Evolutionary conservation across 164 flowering plant species (phyloP).

Genomic region (Buxus sempervirens): DNA sequence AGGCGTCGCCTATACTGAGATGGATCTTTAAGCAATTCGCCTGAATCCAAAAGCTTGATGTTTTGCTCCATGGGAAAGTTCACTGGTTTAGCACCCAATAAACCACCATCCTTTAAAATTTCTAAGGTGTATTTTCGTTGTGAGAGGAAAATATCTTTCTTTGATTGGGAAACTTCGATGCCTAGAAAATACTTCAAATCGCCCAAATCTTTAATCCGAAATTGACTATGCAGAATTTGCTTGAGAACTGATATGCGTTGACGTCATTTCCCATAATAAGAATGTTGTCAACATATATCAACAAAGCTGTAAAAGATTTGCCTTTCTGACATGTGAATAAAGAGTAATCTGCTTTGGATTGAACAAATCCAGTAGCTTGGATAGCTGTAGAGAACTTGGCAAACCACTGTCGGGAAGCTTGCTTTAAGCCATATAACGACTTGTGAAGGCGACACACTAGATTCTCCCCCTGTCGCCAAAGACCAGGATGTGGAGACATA

Average conservation of each 20-base stretch:
- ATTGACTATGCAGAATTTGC: background rate
- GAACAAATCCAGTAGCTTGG: background rate
- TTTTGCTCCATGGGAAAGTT: slow-evolving; percentile 17
- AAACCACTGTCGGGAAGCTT: slow-evolving; percentile 1
- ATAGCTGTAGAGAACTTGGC: slow-evolving; percentile 1
- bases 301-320: background rate
- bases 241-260: background rate
- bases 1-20: slow-evolving; percentile 7
- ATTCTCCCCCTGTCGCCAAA: background rate
- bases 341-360: slow-evolving; percentile 8
- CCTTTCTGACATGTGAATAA: background rate
- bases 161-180: background rate
- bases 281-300: slow-evolving; percentile 17
- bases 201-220: slow-evolving; percentile 17
- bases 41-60: background rate
- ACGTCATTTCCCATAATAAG: slow-evolving; percentile 2
- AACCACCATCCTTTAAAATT: slow-evolving; percentile 5
- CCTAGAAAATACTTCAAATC: slow-evolving; percentile 16
- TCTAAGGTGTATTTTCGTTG: background rate
- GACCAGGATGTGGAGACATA: slow-evolving; percentile 6
- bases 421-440: slow-evolving; percentile 4
- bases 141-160: background rate
- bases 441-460: slow-evolving; percentile 1
- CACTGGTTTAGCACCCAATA: slow-evolving; percentile 3
- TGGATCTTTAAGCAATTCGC: slow-evolving; percentile 7